Conservation (phyloP, 164 flowering plant species). For the Tetrastigma voinierianum region DNA sequence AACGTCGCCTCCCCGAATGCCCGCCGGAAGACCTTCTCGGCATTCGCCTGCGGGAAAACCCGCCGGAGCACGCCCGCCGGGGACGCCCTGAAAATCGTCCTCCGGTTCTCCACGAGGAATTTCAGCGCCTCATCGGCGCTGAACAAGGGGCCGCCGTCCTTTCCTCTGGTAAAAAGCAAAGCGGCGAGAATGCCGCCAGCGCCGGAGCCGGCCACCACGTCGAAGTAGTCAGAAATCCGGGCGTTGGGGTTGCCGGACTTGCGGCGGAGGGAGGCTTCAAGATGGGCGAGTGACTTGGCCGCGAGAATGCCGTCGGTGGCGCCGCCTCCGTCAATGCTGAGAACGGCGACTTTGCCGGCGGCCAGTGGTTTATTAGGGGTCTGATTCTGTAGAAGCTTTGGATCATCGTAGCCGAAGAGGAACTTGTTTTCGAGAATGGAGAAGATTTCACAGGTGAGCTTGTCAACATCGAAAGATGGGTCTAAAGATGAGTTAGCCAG, state of each 20-base stretch:
- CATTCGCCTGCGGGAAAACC: constrained; percentile 19
- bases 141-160: constrained; percentile 38
- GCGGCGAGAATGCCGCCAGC: constrained; percentile 60
- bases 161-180: constrained; percentile 48
- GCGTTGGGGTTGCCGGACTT: constrained; percentile 46
- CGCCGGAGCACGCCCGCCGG: constrained; percentile 26
- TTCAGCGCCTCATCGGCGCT: constrained; percentile 43
- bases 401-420: constrained; percentile 35
- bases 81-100: constrained; percentile 18
- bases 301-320: constrained; percentile 56
- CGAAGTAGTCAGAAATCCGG: constrained; percentile 54
- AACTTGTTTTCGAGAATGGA: constrained; percentile 44
- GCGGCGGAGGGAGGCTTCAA: constrained; percentile 37
- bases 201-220: constrained; percentile 66
- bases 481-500: constrained; percentile 13
- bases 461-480: constrained; percentile 26
- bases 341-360: constrained; percentile 52
- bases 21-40: constrained; percentile 23
- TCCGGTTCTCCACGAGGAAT: constrained; percentile 35
- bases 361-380: background rate
- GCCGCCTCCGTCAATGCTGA: constrained; percentile 56
- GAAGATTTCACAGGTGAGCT: constrained; percentile 46
- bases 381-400: constrained; percentile 12
- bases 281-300: constrained; percentile 43
- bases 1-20: constrained; percentile 46